phyloP scores from a whole-genome alignment of 1,284 basidiomycete genomes.

The Apiotrichum porosum region DNA sequence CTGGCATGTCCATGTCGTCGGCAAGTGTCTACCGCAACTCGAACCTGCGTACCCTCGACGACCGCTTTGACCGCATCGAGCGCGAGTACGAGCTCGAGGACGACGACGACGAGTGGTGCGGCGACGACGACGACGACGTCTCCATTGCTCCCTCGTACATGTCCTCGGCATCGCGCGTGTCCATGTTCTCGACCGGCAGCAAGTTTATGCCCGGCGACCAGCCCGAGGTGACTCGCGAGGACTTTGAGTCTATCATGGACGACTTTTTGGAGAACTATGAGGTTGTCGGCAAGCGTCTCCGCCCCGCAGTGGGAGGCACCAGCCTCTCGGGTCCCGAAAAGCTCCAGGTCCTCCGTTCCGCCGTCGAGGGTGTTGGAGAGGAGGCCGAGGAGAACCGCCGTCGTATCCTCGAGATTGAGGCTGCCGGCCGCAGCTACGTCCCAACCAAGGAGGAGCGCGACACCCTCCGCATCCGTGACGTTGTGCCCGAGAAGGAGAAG shows the following conservation, averaged over 20 bases:
- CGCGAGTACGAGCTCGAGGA: constrained; percentile 66
- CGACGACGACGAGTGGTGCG: constrained; percentile 51
- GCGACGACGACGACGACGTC: constrained; percentile 46
- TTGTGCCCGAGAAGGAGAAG: constrained; percentile 61
- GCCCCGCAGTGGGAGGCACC: constrained; percentile 58
- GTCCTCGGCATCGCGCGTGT: constrained; percentile 32
- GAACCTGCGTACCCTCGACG: constrained; percentile 80
- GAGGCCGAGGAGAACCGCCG: constrained; percentile 59
- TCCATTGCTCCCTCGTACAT: constrained; percentile 39
- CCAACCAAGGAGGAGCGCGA: constrained; percentile 51
- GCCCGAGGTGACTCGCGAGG: constrained; percentile 75
- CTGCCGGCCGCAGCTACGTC: constrained; percentile 31
- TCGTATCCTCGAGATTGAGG: constrained; percentile 57
- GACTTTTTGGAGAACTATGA: constrained; percentile 93
- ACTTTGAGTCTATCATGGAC: constrained; percentile 87
- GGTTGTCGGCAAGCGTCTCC: constrained; percentile 76
- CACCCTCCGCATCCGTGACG: constrained; percentile 24
- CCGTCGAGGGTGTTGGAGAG: constrained; percentile 45
- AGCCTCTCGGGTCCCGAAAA: constrained; percentile 70
- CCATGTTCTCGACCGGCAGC: constrained; percentile 8
- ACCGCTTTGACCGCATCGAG: constrained; percentile 82
- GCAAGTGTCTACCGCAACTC: constrained; percentile 93
- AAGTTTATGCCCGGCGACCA: constrained; percentile 18
- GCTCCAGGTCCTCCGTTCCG: constrained; percentile 68
- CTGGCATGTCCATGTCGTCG: constrained; percentile 94